Evolutionary conservation across 78 protist genomes (phyloP).

Genomic region (Planoprotostelium fungivorum): DNA sequence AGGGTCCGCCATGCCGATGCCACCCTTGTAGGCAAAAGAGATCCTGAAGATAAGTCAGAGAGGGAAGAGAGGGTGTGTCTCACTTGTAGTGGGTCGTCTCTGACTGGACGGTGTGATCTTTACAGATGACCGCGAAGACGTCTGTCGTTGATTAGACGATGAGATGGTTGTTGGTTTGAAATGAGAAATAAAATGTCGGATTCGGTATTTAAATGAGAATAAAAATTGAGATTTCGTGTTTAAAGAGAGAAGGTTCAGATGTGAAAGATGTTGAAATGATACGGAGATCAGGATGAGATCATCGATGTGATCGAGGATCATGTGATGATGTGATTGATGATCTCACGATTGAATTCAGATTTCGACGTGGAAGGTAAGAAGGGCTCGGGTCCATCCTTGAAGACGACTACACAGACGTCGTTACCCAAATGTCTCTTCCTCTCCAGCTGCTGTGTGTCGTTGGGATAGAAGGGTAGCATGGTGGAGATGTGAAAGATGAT

Average conservation of each 20-base stretch:
- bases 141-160: no score
- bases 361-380: conserved; percentile 16
- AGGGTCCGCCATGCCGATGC: neutral
- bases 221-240: no score
- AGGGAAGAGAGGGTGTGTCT: no score
- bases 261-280: no score
- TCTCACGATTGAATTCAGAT: neutral
- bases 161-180: no score
- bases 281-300: neutral
- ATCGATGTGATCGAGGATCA: no score
- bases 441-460: conserved; percentile 66
- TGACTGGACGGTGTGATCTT: neutral
- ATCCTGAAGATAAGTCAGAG: no score
- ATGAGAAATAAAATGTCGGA: no score
- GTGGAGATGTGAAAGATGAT: conserved; percentile 80
- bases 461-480: conserved; percentile 60
- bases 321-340: neutral
- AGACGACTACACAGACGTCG: conserved; percentile 56
- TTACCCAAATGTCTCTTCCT: conserved; percentile 54
- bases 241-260: no score
- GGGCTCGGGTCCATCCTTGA: conserved; percentile 38
- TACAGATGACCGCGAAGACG: neutral
- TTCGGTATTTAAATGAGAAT: no score
- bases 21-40: neutral
- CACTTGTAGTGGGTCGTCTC: neutral